phyloP scores from a whole-genome alignment of 2,329 filamentous ascomycete genomes.

The Pestalotiopsis sp. region DNA sequence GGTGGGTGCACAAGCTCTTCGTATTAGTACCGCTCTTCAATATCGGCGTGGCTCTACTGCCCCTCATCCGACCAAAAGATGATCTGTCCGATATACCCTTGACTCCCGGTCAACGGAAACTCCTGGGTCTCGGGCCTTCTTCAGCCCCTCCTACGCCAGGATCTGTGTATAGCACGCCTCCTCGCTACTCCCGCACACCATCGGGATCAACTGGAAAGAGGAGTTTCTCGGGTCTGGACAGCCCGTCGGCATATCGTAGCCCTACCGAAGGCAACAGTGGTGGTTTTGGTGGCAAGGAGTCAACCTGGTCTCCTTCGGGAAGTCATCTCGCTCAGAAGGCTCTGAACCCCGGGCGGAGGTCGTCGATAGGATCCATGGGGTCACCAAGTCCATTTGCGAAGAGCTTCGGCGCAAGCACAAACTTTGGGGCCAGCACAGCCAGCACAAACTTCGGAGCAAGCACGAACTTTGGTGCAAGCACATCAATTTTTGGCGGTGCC shows the following conservation, averaged over 20 bases:
- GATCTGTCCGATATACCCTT: constrained; percentile 87
- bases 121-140: constrained; percentile 78
- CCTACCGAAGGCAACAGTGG: constrained; percentile 34
- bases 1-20: constrained; percentile 47
- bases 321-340: constrained; percentile 71
- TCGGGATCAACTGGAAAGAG: constrained; percentile 65
- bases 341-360: constrained; percentile 57
- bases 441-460: constrained; percentile 57
- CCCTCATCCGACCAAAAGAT: constrained; percentile 73
- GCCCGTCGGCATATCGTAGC: constrained; percentile 41
- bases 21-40: constrained; percentile 69
- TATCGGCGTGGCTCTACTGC: constrained; percentile 70
- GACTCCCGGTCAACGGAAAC: constrained; percentile 82
- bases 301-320: constrained; percentile 47
- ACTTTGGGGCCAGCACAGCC: constrained; percentile 51
- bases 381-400: constrained; percentile 64
- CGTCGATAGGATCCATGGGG: constrained; percentile 63
- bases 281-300: constrained; percentile 34
- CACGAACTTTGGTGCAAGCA: constrained; percentile 47
- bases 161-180: constrained; percentile 80
- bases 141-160: constrained; percentile 65
- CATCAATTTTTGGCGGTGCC: constrained; percentile 52
- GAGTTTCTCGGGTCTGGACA: constrained; percentile 59
- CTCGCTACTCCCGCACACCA: constrained; percentile 79
- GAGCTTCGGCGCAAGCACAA: constrained; percentile 51